These are phyloP conservation scores for Fennellomyces sp. DNA, from an alignment of 371 early-diverging fungal genomes.

Conservation along the genomic window DNA sequence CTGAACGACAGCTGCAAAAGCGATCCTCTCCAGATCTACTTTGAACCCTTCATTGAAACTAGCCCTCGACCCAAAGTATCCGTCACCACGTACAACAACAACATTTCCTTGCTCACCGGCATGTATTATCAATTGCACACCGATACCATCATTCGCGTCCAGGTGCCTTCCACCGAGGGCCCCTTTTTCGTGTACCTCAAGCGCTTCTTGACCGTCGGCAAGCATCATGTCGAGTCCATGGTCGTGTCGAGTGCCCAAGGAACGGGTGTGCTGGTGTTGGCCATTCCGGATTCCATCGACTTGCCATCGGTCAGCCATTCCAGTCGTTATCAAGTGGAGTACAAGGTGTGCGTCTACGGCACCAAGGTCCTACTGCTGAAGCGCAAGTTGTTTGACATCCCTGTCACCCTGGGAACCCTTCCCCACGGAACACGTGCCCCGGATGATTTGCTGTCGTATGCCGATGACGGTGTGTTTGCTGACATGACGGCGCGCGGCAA, in stretches of 20 bases:
- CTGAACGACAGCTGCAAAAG: conserved; percentile 24
- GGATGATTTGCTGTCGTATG: background rate
- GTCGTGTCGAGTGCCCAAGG: background rate
- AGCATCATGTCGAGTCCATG: background rate
- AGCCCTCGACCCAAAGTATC: background rate
- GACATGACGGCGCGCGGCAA: background rate
- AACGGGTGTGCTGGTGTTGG: too few species aligned
- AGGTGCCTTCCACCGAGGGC: too few species aligned
- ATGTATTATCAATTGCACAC: background rate
- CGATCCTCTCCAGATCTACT: conserved; percentile 20
- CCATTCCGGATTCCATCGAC: too few species aligned
- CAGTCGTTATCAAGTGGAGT: background rate
- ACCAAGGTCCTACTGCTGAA: background rate
- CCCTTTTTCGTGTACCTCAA: too few species aligned
- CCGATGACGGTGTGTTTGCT: background rate
- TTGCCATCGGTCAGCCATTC: conserved; percentile 1
- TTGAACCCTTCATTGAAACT: background rate
- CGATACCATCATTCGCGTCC: background rate
- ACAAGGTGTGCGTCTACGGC: background rate
- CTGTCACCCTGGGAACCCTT: conserved; percentile 7
- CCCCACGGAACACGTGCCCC: conserved; percentile 6
- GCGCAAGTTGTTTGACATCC: conserved; percentile 3
- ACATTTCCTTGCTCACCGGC: background rate
- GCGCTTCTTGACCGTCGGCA: background rate
- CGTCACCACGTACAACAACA: background rate